phyloP scores from a whole-genome alignment of 2,329 filamentous ascomycete species.

The Fusarium graminum region DNA sequence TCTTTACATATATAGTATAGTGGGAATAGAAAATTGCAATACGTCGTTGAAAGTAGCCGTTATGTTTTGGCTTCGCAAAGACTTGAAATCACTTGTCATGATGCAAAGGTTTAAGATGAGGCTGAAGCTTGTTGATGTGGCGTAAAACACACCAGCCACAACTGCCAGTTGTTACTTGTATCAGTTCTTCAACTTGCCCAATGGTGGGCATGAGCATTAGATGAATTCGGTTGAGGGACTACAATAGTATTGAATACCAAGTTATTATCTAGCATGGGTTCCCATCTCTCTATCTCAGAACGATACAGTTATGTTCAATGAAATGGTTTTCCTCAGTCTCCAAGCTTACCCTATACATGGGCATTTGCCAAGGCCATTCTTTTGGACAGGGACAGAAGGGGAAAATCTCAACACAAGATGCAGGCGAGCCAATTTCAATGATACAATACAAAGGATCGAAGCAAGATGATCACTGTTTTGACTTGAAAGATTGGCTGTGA shows the following conservation, averaged over 20 bases:
- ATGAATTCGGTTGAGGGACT: too few species aligned
- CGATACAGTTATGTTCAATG: too few species aligned
- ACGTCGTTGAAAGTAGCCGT: background rate
- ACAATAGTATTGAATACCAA: too few species aligned
- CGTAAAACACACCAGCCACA: constrained; percentile 23
- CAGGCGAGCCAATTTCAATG: too few species aligned
- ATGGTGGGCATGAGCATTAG: too few species aligned
- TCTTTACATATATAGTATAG: background rate
- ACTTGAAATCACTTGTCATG: constrained; percentile 27
- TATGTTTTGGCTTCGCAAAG: background rate
- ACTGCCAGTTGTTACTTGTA: background rate
- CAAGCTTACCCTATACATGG: background rate
- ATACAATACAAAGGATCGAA: too few species aligned
- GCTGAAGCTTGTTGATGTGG: constrained; percentile 33
- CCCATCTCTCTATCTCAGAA: too few species aligned
- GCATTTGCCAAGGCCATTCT: background rate
- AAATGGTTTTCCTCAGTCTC: background rate
- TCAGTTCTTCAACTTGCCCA: too few species aligned
- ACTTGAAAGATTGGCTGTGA: background rate
- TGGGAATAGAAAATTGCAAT: background rate
- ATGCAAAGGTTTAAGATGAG: constrained; percentile 29
- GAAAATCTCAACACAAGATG: too few species aligned
- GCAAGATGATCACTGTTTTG: background rate
- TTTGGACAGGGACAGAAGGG: too few species aligned
- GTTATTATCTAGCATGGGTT: too few species aligned